Base-by-base conservation (phyloP, 306 rosid species). In the Cucumis cinereus region DNA sequence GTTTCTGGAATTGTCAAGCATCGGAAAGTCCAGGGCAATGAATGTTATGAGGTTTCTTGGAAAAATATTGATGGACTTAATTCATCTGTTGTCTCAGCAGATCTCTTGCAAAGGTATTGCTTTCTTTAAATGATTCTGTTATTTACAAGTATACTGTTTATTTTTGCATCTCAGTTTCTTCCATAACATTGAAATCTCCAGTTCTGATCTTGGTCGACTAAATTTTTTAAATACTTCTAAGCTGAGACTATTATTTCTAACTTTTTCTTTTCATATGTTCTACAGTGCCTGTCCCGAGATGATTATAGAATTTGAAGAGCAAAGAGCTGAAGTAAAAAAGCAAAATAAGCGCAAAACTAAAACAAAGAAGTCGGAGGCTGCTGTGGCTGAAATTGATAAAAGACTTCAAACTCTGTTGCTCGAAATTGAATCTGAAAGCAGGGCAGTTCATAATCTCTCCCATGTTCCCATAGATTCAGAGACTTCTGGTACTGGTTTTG, bases 211-310 rank as follows among this genome's bases (percentile, higher is more conserved):
- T 40, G 12, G 45, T 40, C 10, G 45, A 40, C 45, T 40, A 40
- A 40, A 40, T 8, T 9, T 12, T 40, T 40, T 1, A 45, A 45
- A 3, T 13, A 13, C 17, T 10, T 2, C 16, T 3, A 45, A 45
- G 52, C 0, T 12, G 1, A 45, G 52, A 12, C 52, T 45, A 45
- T 45, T 45, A 45, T 45, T 45, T 45, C 52, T 45, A 12, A 13
- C 52, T 16, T 45, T 10, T 59, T 62, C 35, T 26, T 38, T 66
- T 77, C 60, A 16, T 13, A 73, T 76, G 63, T 73, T 82, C 79
- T 54, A 26, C 87, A 92, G 97, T 79, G 97, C 97, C 43, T 92
- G 96, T 80, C 90, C 89, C 4, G 93, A 92, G 89, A 90, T 87
- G 86, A 90, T 90, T 79, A 63, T 74, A 49, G 96, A 87, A 83